A percentile compares a stretch with the other conserved stretches of the same genome.
Conservation (phyloP, 805 yeast species). For the Priceomyces haplophilus region DNA sequence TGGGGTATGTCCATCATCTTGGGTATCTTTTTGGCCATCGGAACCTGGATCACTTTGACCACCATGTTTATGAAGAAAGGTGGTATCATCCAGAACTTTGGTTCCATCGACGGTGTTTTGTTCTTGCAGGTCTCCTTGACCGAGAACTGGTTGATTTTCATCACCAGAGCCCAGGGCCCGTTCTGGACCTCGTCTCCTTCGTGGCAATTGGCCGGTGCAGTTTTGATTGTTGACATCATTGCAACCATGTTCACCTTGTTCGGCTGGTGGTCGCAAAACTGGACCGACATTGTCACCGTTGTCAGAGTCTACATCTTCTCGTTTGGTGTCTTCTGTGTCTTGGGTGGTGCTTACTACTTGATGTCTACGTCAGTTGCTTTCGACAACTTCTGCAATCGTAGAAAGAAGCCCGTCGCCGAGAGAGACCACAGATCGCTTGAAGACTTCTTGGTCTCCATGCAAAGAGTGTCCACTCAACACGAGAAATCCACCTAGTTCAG, state of each 20-base stretch:
- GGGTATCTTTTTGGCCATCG: conserved; percentile 83
- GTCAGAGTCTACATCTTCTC: conserved; percentile 95
- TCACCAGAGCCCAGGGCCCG: conserved; percentile 96
- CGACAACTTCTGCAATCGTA: conserved; percentile 84
- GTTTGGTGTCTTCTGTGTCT: conserved; percentile 92
- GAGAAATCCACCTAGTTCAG: conserved; percentile 63
- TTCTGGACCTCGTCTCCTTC: conserved; percentile 97
- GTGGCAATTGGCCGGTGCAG: conserved; percentile 96
- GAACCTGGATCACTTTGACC: conserved; percentile 93
- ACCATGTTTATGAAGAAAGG: conserved; percentile 88
- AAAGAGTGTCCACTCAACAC: conserved; percentile 86
- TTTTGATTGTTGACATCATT: conserved; percentile 80
- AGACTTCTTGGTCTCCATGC: conserved; percentile 83
- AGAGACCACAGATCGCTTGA: conserved; percentile 67
- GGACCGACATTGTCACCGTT: conserved; percentile 94
- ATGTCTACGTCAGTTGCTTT: conserved; percentile 80
- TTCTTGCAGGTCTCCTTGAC: conserved; percentile 92
- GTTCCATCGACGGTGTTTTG: conserved; percentile 88
- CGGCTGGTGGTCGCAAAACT: conserved; percentile 98
- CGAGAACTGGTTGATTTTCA: conserved; percentile 96
- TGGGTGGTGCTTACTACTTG: conserved; percentile 95
- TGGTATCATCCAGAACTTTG: conserved; percentile 95
- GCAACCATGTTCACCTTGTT: conserved; percentile 90
- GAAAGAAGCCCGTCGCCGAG: conserved; percentile 51
- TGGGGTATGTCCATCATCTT: conserved; percentile 94